Base-by-base conservation (phyloP, 306 rosid genomes). In the Myrica gale region DNA sequence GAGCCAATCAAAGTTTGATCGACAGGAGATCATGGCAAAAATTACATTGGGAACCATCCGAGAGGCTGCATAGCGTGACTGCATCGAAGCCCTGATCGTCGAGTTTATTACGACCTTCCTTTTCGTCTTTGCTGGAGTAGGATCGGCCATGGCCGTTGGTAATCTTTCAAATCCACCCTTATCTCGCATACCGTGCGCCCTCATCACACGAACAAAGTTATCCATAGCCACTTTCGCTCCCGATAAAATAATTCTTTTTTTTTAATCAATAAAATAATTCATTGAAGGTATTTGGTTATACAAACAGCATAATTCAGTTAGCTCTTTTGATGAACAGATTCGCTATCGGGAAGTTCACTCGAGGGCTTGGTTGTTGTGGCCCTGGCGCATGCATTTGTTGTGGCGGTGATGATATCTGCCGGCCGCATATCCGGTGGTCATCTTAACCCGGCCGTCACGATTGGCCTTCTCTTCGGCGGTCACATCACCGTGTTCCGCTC, bases 361-460 rank as follows among this genome's bases (percentile, higher is more conserved):
- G 88, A 89, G 48, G 88, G 88, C 1, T 74, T 94, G 84, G 84
- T 92, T 70, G 89, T 75, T 12, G 87, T 92, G 77, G 96, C 95
- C 0, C 71, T 94, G n/a, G 81, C 97, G 21, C 93, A 94, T 76
- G 93, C 97, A 8, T 85, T 94, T 13, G 94, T 88, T 16, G 96
- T 90, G 77, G 97, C 96, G 0, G 94, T 89, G 1, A 94, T 87
- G 96, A 78, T 94, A 21, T 91, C 98, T 4, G 90, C 93, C 57
- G 98, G 91, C 7, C 98, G 91, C 76, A 90, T 94, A 68, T 94
- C 98, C 12, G 98, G 97, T 0, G 97, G 98, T 15, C 97, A 94
- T 67, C 91, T 94, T 43, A 94, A 94, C 80, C 98, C 98, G 0
- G 92, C 98, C 46, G 98, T 94, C 45, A 91, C 98, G 0, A 81